A percentile compares a stretch with the other conserved stretches of the same genome.
These are phyloP conservation scores for Blastocrithidia nonstop DNA, from an alignment of 208 protist genomes.

Conservation along the genomic window DNA sequence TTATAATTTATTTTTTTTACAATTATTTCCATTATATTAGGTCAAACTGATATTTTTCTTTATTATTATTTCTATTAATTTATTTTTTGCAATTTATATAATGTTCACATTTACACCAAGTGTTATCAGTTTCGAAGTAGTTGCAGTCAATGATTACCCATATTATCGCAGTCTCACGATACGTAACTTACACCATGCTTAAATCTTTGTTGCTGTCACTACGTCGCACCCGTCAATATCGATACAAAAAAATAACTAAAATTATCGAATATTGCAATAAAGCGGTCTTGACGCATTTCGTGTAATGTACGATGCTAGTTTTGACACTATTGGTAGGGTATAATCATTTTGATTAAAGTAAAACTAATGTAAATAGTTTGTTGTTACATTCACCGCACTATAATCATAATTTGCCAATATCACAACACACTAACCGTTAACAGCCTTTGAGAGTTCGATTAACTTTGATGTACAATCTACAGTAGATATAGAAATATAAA, in stretches of 20 bases:
- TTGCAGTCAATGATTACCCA: conserved; percentile 55
- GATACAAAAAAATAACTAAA: too few relatives aligned
- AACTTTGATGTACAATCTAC: conserved; percentile 13
- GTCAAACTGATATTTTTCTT: neutral
- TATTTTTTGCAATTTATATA: conserved; percentile 9
- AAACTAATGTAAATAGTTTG: conserved; percentile 24
- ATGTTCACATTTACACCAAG: conserved; percentile 30
- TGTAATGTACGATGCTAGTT: conserved; percentile 33
- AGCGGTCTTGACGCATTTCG: too few relatives aligned
- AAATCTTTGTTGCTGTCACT: conserved; percentile 22
- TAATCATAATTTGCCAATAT: conserved; percentile 30
- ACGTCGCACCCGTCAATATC: too few relatives aligned
- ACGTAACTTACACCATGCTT: conserved; percentile 14
- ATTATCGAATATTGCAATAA: too few relatives aligned
- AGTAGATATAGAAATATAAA: neutral
- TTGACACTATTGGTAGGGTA: conserved; percentile 41
- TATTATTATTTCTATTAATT: neutral
- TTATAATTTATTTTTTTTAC: too few relatives aligned
- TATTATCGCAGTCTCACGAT: conserved; percentile 27
- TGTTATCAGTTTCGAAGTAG: conserved; percentile 29
- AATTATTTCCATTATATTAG: too few relatives aligned
- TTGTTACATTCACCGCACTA: conserved; percentile 41
- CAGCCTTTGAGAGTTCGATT: conserved; percentile 21
- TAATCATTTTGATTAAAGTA: conserved; percentile 15
- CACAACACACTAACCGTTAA: conserved; percentile 15